Evolutionary conservation across 1,284 basidiomycete genomes (phyloP), one percentile per base, ranked within the genome.

Genomic region (Puccinia coronata): DNA sequence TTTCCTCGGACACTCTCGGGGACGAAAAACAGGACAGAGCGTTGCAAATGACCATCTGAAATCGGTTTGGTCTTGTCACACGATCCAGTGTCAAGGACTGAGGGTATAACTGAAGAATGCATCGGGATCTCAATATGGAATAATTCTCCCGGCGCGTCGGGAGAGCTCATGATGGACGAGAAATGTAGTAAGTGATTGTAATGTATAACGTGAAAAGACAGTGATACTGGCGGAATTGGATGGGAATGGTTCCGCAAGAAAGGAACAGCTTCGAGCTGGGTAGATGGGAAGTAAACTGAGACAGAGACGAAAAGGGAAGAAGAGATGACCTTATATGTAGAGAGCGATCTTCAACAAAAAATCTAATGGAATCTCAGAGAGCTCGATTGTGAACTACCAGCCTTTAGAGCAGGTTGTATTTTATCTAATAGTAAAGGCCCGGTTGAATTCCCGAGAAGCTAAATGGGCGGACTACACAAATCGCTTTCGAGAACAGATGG

Each of bases 1-100:
- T 43, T 55, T 67, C 49, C 49, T 28, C 57, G 61, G 25, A 69
- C 51, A 69, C n/a, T 65, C 14, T 69, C 34, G 12, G 76, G 75
- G 20, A 78, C 76, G 28, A 78, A 78, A 69, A 78, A 78, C 41
- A 78, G 23, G 39, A 78, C 76, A 20, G 61, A 53, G 36, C 76
- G 76, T 31, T 63, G 31, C 8, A 53, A 73, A 43, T 55, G 71
- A 43, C 53, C 34, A 59, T 55, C n/a, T 28, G 49, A 2, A 43
- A 12, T 39, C 34, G 28, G 9, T 59, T 59, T 59, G 20, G 28
- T 16, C 53, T 73, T 73, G 41, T 59, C 71, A n/a, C 41, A 43
- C 41, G 53, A 59, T 5, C 25, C 36, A 28, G 20, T 25, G 11
- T n/a, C 36, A 34, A 73, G 53, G 53, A 59, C 53, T 57, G 53